These are phyloP conservation scores for Thelephora ganbajun DNA, from an alignment of 768 basidiomycete species.

Conservation along the genomic window DNA sequence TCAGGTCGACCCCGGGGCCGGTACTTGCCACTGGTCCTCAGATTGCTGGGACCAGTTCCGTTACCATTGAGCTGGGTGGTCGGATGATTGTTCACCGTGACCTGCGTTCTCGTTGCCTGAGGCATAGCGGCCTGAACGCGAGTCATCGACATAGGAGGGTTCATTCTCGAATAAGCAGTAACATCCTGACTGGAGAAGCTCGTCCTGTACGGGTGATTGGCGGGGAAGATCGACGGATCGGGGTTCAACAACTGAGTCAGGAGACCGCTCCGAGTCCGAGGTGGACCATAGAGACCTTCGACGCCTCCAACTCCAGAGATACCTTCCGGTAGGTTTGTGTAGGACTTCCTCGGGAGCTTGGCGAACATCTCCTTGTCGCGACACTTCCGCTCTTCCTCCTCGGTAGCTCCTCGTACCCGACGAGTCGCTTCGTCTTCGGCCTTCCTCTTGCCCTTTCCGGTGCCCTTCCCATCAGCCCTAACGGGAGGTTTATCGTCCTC, in stretches of 20 bases:
- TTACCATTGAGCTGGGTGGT: not conserved
- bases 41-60: slow-evolving; percentile 13
- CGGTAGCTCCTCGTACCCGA: slow-evolving; percentile 35
- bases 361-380: slow-evolving; percentile 59
- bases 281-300: not conserved
- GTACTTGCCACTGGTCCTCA: slow-evolving; percentile 24
- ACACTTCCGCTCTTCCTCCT: slow-evolving; percentile 31
- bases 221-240: slow-evolving; percentile 44
- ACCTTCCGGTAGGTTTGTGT: slow-evolving; percentile 36
- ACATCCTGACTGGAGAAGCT: slow-evolving; percentile 38
- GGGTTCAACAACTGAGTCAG: slow-evolving; percentile 63
- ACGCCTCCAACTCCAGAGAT: not conserved
- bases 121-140: slow-evolving; percentile 51
- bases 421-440: slow-evolving; percentile 11
- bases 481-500: slow-evolving; percentile 9
- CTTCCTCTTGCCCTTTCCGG: slow-evolving; percentile 9
- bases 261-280: slow-evolving; percentile 34
- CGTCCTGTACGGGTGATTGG: slow-evolving; percentile 42
- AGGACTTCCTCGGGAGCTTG: slow-evolving; percentile 55
- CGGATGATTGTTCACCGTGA: slow-evolving; percentile 11
- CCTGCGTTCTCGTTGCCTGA: slow-evolving; percentile 26
- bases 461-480: slow-evolving; percentile 6
- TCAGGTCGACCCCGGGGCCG: slow-evolving; percentile 52
- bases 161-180: slow-evolving; percentile 13
- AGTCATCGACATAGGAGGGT: slow-evolving; percentile 23